Conservation (phyloP, 23 red algal genomes). For the Gracilaria domingensis region DNA sequence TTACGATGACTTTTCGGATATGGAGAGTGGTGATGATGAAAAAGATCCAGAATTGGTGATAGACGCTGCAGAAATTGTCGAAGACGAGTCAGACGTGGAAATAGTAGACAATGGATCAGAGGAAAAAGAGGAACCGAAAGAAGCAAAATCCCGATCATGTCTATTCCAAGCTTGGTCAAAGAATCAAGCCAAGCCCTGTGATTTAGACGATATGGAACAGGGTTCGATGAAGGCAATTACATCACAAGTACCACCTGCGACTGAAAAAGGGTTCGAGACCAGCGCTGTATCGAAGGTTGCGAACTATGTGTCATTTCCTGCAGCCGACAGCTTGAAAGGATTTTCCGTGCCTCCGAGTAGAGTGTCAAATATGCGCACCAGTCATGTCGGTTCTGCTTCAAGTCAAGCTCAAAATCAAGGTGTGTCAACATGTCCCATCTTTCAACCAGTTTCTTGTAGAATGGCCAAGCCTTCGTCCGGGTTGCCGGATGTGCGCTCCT, state of each 20-base stretch:
- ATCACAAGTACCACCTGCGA: not conserved
- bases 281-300: not conserved
- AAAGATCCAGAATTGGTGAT: slow-evolving; percentile 20
- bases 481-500: not conserved
- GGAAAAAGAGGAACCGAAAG: not conserved
- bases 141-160: not conserved
- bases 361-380: not conserved
- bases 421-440: not conserved
- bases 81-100: slow-evolving; percentile 29
- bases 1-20: slow-evolving; percentile 10
- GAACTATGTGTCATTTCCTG: not conserved
- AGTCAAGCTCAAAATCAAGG: not conserved
- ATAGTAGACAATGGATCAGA: not conserved
- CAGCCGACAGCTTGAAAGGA: not conserved
- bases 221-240: not conserved
- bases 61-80: not conserved
- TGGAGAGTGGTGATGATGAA: slow-evolving; percentile 45
- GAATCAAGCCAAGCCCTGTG: not conserved
- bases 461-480: not conserved
- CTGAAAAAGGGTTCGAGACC: not conserved
- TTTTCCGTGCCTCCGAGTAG: not conserved
- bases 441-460: not conserved
- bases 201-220: not conserved
- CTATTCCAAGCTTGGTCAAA: slow-evolving; percentile 13
- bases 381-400: not conserved